These are phyloP conservation scores for Jatropha curcas DNA, from an alignment of 345 rosid species.

Conservation along the genomic window DNA sequence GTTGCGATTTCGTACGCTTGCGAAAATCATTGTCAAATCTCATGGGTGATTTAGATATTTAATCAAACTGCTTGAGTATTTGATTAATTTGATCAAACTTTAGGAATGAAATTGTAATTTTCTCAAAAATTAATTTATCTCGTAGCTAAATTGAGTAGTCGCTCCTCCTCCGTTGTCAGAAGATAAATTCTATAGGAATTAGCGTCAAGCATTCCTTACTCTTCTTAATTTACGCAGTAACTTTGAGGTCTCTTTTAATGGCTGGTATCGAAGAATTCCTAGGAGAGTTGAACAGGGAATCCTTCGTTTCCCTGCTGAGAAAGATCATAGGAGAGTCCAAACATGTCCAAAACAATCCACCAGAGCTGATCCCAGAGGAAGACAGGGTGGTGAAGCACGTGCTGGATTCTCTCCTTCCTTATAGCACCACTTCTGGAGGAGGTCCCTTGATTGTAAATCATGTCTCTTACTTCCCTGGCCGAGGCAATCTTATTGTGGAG, in stretches of 20 bases:
- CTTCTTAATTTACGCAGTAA: no score
- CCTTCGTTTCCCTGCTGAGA: constrained; percentile 60
- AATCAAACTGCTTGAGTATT: no score
- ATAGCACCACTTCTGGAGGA: constrained; percentile 76
- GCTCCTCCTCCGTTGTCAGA: no score
- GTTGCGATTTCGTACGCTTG: no score
- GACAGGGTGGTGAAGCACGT: constrained; percentile 81
- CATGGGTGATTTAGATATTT: no score
- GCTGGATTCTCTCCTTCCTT: constrained; percentile 70
- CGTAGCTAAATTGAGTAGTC: no score
- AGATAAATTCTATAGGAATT: no score
- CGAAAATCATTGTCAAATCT: no score
- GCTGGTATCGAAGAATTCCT: constrained; percentile 34
- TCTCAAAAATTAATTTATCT: no score
- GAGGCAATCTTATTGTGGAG: constrained; percentile 96
- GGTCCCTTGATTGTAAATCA: constrained; percentile 81
- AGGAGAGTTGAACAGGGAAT: constrained; percentile 62
- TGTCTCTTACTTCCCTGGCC: constrained; percentile 61
- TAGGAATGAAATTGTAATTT: no score
- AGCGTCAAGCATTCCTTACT: no score
- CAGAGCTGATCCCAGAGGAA: constrained; percentile 88
- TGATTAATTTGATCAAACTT: no score
- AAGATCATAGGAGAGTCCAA: constrained; percentile 85
- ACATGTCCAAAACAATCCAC: constrained; percentile 88
- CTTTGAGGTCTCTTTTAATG: constrained; percentile 21